Conservation (phyloP, 2,329 filamentous ascomycete genomes). For the Xylariaceae sp. region DNA sequence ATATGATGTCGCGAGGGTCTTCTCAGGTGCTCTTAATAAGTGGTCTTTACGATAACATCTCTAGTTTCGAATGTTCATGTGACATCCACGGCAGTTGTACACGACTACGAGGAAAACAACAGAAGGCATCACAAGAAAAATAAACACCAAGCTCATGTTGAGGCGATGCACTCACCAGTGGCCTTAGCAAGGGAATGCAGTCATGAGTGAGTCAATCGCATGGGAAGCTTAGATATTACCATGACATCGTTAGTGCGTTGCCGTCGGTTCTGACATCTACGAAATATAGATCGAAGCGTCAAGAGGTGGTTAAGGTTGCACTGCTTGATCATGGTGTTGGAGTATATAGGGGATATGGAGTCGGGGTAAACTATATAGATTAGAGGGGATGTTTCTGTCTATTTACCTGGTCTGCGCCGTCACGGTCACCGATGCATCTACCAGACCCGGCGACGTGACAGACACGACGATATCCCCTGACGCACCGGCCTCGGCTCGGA, state of each 20-base stretch:
- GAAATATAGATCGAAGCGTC: background rate
- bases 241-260: background rate
- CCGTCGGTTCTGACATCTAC: background rate
- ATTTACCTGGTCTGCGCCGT: too few relatives aligned
- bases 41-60: too few relatives aligned
- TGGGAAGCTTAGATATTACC: background rate
- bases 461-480: slow-evolving; percentile 26
- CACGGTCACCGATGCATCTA: slow-evolving; percentile 16
- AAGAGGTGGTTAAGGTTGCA: background rate
- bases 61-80: too few relatives aligned
- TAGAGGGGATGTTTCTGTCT: too few relatives aligned
- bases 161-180: background rate
- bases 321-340: background rate
- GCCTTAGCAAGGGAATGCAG: background rate
- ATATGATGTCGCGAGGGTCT: too few relatives aligned
- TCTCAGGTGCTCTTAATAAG: too few relatives aligned
- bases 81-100: too few relatives aligned
- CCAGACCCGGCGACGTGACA: slow-evolving; percentile 21
- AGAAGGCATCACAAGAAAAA: background rate
- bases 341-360: background rate
- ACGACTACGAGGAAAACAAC: background rate
- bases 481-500: slow-evolving; percentile 29
- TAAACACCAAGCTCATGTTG: background rate
- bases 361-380: too few relatives aligned
- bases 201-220: background rate